Conservation (phyloP, 177 flowering plant genomes). For the Telopea speciosissima region DNA sequence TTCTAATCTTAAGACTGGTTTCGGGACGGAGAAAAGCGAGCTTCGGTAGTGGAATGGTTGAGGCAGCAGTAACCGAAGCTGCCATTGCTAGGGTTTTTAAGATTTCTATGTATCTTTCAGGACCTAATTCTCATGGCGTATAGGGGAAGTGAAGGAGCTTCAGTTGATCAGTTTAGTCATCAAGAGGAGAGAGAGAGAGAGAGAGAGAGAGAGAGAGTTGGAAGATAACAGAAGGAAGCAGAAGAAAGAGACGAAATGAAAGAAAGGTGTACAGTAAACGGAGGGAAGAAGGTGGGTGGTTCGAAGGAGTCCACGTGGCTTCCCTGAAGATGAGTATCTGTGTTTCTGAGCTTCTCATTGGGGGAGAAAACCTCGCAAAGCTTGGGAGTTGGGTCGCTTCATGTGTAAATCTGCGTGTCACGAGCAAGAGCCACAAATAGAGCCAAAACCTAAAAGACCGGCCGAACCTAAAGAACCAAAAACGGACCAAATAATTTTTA, state of each 20-base stretch:
- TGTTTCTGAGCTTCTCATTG: background rate
- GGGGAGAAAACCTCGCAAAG: background rate
- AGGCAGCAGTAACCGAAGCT: conserved; percentile 20
- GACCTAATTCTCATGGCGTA: background rate
- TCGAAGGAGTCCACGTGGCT: background rate
- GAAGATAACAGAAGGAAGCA: background rate
- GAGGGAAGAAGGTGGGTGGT: background rate
- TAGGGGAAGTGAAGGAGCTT: background rate
- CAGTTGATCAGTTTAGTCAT: background rate
- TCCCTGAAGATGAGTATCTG: background rate
- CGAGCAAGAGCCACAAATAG: too few relatives aligned
- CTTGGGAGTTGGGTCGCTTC: too few relatives aligned
- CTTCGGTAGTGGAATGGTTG: conserved; percentile 14
- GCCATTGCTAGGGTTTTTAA: conserved; percentile 25
- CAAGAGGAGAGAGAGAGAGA: background rate
- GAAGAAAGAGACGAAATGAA: background rate
- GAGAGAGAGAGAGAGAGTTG: background rate
- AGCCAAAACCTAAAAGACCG: too few relatives aligned
- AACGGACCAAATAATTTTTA: too few relatives aligned
- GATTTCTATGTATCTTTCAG: background rate
- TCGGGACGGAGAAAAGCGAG: conserved; percentile 16
- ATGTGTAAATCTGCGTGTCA: too few relatives aligned
- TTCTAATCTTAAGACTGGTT: conserved; percentile 8
- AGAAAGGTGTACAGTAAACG: background rate
- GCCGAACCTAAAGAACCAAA: too few relatives aligned